Base-by-base conservation (phyloP, 1,284 basidiomycete species). In the Cryptococcus hybrid region DNA sequence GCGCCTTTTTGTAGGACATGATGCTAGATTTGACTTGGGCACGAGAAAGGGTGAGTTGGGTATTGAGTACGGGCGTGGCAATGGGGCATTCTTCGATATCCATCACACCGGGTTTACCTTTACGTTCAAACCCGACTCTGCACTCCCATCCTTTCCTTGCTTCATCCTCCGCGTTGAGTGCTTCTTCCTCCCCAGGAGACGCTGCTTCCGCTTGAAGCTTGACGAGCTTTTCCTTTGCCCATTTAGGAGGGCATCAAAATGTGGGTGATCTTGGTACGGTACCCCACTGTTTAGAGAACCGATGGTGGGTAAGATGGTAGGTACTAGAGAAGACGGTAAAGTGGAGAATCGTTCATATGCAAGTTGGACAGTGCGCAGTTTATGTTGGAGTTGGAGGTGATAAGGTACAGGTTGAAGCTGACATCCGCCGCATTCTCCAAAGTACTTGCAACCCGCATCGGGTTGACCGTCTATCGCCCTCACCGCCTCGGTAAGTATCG, bases 61-160 rank as follows among this genome's bases (percentile, higher is more conserved):
- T 77, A 69, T 96, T 95, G 56, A 98, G 82, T 1, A 89, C 83
- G 0, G 84, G 80, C 0, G 93, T 93, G 0, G 92, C 92, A 51
- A 99, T 95, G 0, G 91, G 88, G 71, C 95, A 98, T 78, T 97
- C 95, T 86, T 98, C 95, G 62, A 99, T 99, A 73, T 99, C 95
- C 77, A 98, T 79, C 7, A 92, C 88, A 18, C 84, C 82, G 51
- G 86, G 84, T 43, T 83, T 86, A 1, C 90, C 90, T 42, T 88
- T 86, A 47, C 84, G 76, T 67, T 97, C 94, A 77, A 98, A 99
- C 0, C 95, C 95, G 52, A 99, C 86, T 54, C 44, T 57, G 45
- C 59, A 66, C 44, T 66, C 59, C 64, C 64, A 74, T 6, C 48
- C 56, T 56, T 58, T 61, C 46, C 61, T 57, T 5, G 52, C 60